Percentiles rank a stretch among this genome's conserved stretches.
Conservation (phyloP, 2,329 filamentous ascomycete species). For the Fonsecaea monophora region DNA sequence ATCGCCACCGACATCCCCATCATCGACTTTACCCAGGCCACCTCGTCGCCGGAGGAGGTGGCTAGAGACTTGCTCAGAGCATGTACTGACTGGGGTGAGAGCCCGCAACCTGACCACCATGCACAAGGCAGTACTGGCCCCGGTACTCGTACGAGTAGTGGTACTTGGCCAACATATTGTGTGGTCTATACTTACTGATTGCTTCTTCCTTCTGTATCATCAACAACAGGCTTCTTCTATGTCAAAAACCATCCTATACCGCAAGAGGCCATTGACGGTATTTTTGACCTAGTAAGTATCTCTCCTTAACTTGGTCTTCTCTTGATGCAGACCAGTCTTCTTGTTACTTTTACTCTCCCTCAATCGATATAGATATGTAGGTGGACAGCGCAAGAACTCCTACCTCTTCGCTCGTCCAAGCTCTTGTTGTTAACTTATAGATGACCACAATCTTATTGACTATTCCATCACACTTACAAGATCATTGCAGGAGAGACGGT, state of each 20-base stretch:
- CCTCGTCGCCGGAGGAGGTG: conserved; percentile 23
- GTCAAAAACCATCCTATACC: conserved; percentile 65
- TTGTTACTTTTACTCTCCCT: background rate
- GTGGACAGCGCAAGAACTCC: background rate
- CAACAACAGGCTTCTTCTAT: conserved; percentile 62
- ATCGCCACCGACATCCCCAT: conserved; percentile 26
- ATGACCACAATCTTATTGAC: background rate
- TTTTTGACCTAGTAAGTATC: conserved; percentile 60
- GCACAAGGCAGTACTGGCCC: too few relatives aligned
- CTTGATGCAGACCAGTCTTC: background rate
- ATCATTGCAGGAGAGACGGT: conserved; percentile 15
- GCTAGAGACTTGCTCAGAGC: conserved; percentile 21
- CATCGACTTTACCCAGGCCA: conserved; percentile 21
- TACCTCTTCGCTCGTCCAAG: background rate
- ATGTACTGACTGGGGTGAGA: conserved; percentile 29
- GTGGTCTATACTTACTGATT: too few relatives aligned
- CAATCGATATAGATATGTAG: too few relatives aligned
- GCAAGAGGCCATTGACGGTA: conserved; percentile 63
- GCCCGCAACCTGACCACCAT: too few relatives aligned
- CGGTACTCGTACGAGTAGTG: too few relatives aligned
- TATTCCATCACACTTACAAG: background rate
- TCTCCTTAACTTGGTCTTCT: background rate
- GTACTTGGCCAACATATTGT: too few relatives aligned
- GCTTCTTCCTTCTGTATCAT: background rate
- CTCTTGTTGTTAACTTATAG: background rate